Evolutionary conservation across 1,284 basidiomycete species (phyloP).

Genomic region (Ustilago bromivora): DNA sequence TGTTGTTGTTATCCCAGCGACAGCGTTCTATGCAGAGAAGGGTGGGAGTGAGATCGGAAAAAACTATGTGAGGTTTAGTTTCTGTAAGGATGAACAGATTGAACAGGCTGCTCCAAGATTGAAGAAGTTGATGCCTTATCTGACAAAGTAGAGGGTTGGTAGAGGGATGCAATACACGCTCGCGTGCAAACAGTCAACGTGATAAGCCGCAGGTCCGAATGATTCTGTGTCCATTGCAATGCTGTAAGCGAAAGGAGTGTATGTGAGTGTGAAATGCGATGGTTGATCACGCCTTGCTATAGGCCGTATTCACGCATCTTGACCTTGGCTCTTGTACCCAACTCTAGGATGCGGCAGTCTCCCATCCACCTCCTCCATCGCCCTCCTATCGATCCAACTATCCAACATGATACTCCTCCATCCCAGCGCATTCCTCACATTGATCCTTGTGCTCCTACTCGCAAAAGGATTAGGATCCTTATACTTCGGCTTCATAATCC

Average conservation of each 20-base stretch:
- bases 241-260: neutral
- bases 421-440: conserved; percentile 41
- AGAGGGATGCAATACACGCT: neutral
- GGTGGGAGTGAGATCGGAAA: conserved; percentile 46
- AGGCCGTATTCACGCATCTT: neutral
- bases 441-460: conserved; percentile 18
- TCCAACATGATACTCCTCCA: conserved; percentile 45
- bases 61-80: conserved; percentile 63
- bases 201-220: too few relatives aligned
- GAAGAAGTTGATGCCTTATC: conserved; percentile 44
- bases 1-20: conserved; percentile 66
- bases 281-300: neutral
- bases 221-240: neutral
- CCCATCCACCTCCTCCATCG: neutral
- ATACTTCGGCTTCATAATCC: conserved; percentile 23
- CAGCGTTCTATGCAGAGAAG: conserved; percentile 64
- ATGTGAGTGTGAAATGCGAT: neutral
- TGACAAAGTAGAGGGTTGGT: conserved; percentile 11
- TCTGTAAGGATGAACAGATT: conserved; percentile 67
- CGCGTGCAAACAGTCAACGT: too few relatives aligned
- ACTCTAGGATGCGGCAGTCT: conserved; percentile 23
- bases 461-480: conserved; percentile 61
- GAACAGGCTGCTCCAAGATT: conserved; percentile 56
- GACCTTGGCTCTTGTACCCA: neutral
- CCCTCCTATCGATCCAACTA: conserved; percentile 49